Percentiles rank a stretch among this genome's conserved stretches.
These are phyloP conservation scores for Kwoniella sp. DNA, from an alignment of 768 basidiomycete species.

Conservation along the genomic window DNA sequence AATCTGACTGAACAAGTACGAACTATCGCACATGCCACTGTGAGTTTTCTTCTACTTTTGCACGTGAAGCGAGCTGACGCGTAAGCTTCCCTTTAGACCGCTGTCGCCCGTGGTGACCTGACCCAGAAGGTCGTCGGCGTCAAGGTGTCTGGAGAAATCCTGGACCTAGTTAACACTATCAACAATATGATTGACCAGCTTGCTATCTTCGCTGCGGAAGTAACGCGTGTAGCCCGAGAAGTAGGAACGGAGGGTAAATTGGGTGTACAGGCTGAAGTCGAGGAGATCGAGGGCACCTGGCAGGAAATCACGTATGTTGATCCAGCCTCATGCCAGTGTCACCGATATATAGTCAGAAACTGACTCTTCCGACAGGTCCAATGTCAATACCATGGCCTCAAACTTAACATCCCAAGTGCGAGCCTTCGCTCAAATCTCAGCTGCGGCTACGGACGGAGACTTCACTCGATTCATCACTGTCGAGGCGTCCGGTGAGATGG, in stretches of 20 bases:
- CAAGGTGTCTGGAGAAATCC: constrained; percentile 90
- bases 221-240: constrained; percentile 94
- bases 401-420: constrained; percentile 64
- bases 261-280: constrained; percentile 95
- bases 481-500: constrained; percentile 98
- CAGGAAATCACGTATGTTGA: constrained; percentile 91
- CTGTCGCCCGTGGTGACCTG: constrained; percentile 90
- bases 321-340: not conserved
- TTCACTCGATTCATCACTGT: constrained; percentile 99
- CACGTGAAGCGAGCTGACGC: constrained; percentile 1
- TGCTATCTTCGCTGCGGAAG: constrained; percentile 72
- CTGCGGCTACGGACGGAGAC: constrained; percentile 97
- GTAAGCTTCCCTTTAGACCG: constrained; percentile 62
- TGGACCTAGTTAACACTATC: constrained; percentile 95
- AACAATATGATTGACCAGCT: constrained; percentile 64
- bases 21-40: constrained; percentile 88
- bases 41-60: constrained; percentile 57
- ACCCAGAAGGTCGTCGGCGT: constrained; percentile 91
- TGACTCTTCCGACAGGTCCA: constrained; percentile 63
- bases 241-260: constrained; percentile 99
- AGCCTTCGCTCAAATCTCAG: constrained; percentile 97
- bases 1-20: constrained; percentile 74
- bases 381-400: constrained; percentile 90
- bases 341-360: not conserved
- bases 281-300: constrained; percentile 97